Conservation (phyloP, 2,329 filamentous ascomycete genomes). For the Fusarium pseudonygamai region DNA sequence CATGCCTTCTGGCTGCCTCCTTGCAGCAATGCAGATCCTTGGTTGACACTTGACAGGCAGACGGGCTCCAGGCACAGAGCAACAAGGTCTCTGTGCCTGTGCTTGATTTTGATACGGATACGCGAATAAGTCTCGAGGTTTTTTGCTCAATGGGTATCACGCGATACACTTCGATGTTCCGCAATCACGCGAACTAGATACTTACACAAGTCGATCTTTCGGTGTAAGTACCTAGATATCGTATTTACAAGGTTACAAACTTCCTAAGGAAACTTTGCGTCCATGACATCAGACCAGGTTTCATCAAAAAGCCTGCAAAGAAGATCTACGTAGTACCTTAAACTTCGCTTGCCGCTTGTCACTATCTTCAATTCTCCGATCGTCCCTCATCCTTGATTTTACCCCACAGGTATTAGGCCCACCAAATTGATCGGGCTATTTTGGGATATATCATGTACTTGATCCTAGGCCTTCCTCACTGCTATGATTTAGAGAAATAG, state of each 20-base stretch:
- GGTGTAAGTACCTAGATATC: background rate
- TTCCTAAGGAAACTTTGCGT: background rate
- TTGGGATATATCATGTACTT: background rate
- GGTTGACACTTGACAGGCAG: background rate
- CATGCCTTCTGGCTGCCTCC: constrained; percentile 29
- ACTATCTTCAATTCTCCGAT: constrained; percentile 6
- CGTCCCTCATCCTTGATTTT: background rate
- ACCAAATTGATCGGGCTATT: background rate
- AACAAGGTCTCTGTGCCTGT: background rate
- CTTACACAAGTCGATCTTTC: background rate
- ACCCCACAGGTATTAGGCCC: background rate
- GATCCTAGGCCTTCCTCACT: background rate
- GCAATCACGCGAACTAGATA: background rate
- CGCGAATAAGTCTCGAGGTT: constrained; percentile 4
- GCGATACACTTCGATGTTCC: constrained; percentile 26
- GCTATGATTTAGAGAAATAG: background rate
- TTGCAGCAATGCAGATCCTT: constrained; percentile 21
- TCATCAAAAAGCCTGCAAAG: background rate
- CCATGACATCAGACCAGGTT: background rate
- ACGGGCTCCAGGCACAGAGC: constrained; percentile 6
- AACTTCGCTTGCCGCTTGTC: background rate
- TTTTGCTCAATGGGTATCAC: constrained; percentile 28
- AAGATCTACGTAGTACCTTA: background rate
- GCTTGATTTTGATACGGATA: constrained; percentile 18
- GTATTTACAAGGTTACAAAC: background rate